These are phyloP conservation scores for Multifurca ochricompacta DNA, from an alignment of 768 basidiomycete genomes.

Conservation along the genomic window DNA sequence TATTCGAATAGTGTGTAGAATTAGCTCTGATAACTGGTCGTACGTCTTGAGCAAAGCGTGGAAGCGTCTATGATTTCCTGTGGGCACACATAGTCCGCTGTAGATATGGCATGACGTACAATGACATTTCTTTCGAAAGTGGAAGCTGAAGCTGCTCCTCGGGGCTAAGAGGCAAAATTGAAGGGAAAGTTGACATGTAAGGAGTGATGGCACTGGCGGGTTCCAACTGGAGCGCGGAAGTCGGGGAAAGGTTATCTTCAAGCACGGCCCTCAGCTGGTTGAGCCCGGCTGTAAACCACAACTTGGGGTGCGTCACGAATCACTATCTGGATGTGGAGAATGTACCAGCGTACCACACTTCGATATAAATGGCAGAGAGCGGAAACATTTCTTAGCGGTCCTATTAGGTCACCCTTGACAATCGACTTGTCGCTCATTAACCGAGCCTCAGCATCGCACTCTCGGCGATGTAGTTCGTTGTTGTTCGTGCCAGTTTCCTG, in stretches of 20 bases:
- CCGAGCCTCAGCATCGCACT: slow-evolving; percentile 70
- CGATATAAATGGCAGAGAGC: slow-evolving; percentile 74
- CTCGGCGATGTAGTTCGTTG: slow-evolving; percentile 59
- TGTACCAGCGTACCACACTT: slow-evolving; percentile 60
- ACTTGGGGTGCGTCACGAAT: slow-evolving; percentile 34
- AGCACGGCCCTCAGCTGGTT: slow-evolving; percentile 54
- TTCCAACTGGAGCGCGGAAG: slow-evolving; percentile 43
- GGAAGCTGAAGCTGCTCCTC: slow-evolving; percentile 58
- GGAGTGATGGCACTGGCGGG: slow-evolving; percentile 39
- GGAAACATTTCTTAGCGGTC: slow-evolving; percentile 62
- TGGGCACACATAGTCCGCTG: slow-evolving; percentile 55
- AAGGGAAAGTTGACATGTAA: slow-evolving; percentile 40
- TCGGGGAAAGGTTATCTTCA: slow-evolving; percentile 47
- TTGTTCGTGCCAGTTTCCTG: slow-evolving; percentile 38
- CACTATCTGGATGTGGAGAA: background rate
- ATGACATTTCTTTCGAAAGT: slow-evolving; percentile 79
- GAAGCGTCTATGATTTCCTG: slow-evolving; percentile 58
- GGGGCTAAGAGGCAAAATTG: slow-evolving; percentile 30
- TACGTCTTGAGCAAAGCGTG: slow-evolving; percentile 87
- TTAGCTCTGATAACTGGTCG: slow-evolving; percentile 78
- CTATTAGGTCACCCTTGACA: slow-evolving; percentile 55
- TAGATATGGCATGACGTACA: slow-evolving; percentile 61
- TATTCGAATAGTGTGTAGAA: slow-evolving; percentile 79
- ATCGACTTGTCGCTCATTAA: slow-evolving; percentile 51
- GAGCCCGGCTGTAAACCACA: slow-evolving; percentile 79